Evolutionary conservation across 495 filamentous ascomycete genomes (phyloP), one percentile per base, ranked within the genome.

Genomic region (Penicillium subrubescens): DNA sequence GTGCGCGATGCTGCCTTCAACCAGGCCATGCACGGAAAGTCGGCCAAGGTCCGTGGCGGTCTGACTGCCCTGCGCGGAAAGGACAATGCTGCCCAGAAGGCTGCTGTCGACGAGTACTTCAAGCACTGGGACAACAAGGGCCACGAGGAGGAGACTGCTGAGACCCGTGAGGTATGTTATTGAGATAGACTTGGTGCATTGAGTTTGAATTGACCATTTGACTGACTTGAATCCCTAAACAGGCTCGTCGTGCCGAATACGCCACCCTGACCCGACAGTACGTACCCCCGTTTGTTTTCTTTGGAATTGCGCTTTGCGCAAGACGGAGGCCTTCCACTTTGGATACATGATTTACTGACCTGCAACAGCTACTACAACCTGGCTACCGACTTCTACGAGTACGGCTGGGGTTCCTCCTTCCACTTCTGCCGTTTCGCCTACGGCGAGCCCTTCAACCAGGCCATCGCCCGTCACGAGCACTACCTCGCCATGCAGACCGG

Each of bases 91-190:
- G 93, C 95, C 3, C 92, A 98, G 76, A 87, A 93, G 81, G 87
- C 92, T 54, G 94, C 95, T 55, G 87, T 96, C 37, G 93, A 97
- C 71, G 94, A 98, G 79, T 99, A 99, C 82, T 98, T 97, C 88
- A 99, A 97, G 88, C 96, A 97, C 79, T 99, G 94, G 91, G 95
- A 99, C 81, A 92, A 96, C 83, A 95, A 98, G 83, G 76, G 76
- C 60, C 91, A 81, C 43, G 87, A 83, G 46, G 83, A 84, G 27
- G 95, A 99, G 86, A 99, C 94, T 0, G 85, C 87, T 31, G 90
- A 87, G 60, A 89, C 84, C 64, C 88, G 95, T 69, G 90, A 92
- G 79, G 92, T 92, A 77, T 43, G 84, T 31, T 2, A 12, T 5
- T 14, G 17, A 21, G 10, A 21, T 5, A 10, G 5, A 14, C 3